A percentile compares a stretch with the other conserved stretches of the same genome.
phyloP scores from a whole-genome alignment of 192 early-diverging fungal genomes.

The Paraglomus occultum region DNA sequence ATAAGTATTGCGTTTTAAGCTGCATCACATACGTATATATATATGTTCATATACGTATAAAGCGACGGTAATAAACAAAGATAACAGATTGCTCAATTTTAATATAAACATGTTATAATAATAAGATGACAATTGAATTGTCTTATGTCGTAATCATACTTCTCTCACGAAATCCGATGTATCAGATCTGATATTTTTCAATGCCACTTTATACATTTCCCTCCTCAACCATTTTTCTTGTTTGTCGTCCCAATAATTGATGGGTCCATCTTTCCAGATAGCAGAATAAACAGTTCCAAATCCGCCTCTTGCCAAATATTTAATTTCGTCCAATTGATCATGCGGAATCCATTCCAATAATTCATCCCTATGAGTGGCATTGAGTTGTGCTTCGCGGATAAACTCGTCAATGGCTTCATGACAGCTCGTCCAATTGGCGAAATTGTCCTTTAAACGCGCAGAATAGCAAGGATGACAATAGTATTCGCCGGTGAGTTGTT shows the following conservation, averaged over 20 bases:
- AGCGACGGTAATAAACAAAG: background rate
- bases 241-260: conserved; percentile 4
- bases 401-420: background rate
- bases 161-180: background rate
- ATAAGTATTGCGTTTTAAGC: too few relatives aligned
- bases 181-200: background rate
- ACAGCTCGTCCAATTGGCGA: background rate
- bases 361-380: background rate
- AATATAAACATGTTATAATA: background rate
- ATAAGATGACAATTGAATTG: background rate
- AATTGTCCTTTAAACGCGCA: background rate
- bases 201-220: background rate
- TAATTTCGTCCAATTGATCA: conserved; percentile 15
- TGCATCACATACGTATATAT: background rate
- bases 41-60: background rate
- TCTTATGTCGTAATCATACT: background rate
- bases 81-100: background rate
- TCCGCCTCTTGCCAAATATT: conserved; percentile 3
- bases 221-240: conserved; percentile 10
- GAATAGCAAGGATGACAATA: background rate
- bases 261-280: conserved; percentile 8
- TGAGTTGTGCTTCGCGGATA: background rate
- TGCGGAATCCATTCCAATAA: conserved; percentile 15
- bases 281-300: conserved; percentile 24
- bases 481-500: background rate